These are phyloP conservation scores for Suhomyces panamericanus DNA, from an alignment of 1,139 yeast genomes.

Conservation along the genomic window DNA sequence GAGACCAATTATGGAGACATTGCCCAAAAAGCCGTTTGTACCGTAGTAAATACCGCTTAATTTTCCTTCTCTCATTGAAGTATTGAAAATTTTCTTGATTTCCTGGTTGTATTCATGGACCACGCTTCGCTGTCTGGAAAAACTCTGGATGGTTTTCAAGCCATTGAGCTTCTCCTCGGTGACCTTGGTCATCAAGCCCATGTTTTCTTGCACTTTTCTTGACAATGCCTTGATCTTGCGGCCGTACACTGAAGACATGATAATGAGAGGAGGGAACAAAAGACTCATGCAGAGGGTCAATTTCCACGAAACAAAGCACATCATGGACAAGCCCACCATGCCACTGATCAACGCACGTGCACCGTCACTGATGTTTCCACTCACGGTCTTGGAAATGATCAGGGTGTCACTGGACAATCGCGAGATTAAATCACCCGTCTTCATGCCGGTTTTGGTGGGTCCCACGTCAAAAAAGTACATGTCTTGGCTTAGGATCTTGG, in stretches of 20 bases:
- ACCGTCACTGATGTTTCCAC: constrained; percentile 91
- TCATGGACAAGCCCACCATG: constrained; percentile 76
- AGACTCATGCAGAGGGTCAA: constrained; percentile 73
- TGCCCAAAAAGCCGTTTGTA: constrained; percentile 78
- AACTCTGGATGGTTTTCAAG: constrained; percentile 81
- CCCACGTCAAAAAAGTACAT: constrained; percentile 91
- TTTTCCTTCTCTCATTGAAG: constrained; percentile 79
- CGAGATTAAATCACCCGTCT: constrained; percentile 91
- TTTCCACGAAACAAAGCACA: constrained; percentile 83
- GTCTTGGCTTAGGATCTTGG: constrained; percentile 78
- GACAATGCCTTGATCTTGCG: constrained; percentile 74
- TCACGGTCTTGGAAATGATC: constrained; percentile 81
- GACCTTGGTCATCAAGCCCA: constrained; percentile 84
- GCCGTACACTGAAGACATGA: constrained; percentile 80
- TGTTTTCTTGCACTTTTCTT: constrained; percentile 75
- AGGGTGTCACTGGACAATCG: constrained; percentile 87
- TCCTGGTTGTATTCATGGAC: constrained; percentile 57
- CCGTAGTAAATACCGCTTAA: constrained; percentile 78
- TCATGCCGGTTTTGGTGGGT: constrained; percentile 46
- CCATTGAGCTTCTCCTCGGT: constrained; percentile 91
- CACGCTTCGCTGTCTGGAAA: constrained; percentile 72
- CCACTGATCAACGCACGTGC: constrained; percentile 79
- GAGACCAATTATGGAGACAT: constrained; percentile 72
- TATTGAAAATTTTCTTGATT: constrained; percentile 67
- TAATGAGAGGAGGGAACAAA: constrained; percentile 77